These are phyloP conservation scores for Trichomonascaceae sp. DNA, from an alignment of 1,139 yeast species.

Conservation along the genomic window DNA sequence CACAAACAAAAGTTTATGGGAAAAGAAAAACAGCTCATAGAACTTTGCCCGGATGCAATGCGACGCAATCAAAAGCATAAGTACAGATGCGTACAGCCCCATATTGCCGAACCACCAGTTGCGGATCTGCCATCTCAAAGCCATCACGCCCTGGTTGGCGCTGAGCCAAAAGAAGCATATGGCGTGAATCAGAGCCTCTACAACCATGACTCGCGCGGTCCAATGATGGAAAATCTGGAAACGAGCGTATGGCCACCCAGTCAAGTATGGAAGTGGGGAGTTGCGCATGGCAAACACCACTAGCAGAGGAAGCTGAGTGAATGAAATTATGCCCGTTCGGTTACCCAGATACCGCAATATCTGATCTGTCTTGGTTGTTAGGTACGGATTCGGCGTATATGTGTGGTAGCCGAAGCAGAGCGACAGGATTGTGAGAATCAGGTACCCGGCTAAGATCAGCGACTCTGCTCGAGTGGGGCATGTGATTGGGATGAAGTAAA, in stretches of 20 bases:
- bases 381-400: slow-evolving; percentile 13
- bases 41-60: slow-evolving; percentile 20
- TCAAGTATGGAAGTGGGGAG: slow-evolving; percentile 41
- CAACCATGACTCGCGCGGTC: slow-evolving; percentile 41
- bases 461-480: slow-evolving; percentile 24
- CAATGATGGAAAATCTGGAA: slow-evolving; percentile 53
- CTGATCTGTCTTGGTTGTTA: slow-evolving; percentile 16
- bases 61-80: slow-evolving; percentile 8
- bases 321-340: slow-evolving; percentile 48
- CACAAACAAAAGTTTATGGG: slow-evolving; percentile 27
- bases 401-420: slow-evolving; percentile 8
- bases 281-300: slow-evolving; percentile 51
- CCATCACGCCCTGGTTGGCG: slow-evolving; percentile 26
- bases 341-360: slow-evolving; percentile 35
- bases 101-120: slow-evolving; percentile 35
- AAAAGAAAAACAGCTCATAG: slow-evolving; percentile 32
- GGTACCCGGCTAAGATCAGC: slow-evolving; percentile 17
- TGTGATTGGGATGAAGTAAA: slow-evolving; percentile 12
- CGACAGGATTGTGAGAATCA: slow-evolving; percentile 17
- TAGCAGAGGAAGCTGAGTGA: slow-evolving; percentile 41
- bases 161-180: slow-evolving; percentile 22
- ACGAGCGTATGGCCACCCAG: slow-evolving; percentile 54
- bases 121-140: slow-evolving; percentile 28
- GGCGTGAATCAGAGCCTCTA: slow-evolving; percentile 32
- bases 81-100: slow-evolving; percentile 19